Conservation (phyloP, 345 rosid species). For the Lepidium aucheri region DNA sequence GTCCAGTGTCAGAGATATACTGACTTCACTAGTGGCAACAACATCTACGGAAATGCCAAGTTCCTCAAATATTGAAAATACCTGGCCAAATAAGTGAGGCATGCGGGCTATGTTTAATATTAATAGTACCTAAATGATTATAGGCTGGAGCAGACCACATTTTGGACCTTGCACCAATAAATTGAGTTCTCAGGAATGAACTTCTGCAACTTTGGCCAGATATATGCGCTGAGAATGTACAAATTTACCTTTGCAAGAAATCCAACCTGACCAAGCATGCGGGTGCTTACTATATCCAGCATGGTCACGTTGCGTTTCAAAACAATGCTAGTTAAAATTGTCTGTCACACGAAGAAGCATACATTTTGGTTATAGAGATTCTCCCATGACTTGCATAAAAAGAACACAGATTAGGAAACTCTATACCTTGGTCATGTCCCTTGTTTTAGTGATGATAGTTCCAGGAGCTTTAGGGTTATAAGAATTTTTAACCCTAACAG, state of each 20-base stretch:
- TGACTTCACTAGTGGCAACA: conserved; percentile 99
- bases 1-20: conserved; percentile 92
- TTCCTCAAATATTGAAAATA: conserved; percentile 92
- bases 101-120: not conserved
- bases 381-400: not conserved
- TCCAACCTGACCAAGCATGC: conserved; percentile 98
- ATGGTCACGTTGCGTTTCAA: conserved; percentile 94
- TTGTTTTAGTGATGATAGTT: conserved; percentile 75
- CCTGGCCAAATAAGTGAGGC: conserved; percentile 36
- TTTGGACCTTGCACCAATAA: not conserved
- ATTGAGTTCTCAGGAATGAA: not conserved
- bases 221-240: not conserved
- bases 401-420: not conserved
- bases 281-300: conserved; percentile 96
- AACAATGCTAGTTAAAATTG: conserved; percentile 95
- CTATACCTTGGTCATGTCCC: conserved; percentile 93
- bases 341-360: conserved; percentile 41
- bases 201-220: not conserved
- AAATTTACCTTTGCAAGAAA: conserved; percentile 84
- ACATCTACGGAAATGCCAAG: conserved; percentile 97
- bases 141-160: not conserved
- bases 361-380: not conserved
- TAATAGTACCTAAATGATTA: not conserved
- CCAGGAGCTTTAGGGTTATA: conserved; percentile 96
- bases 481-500: conserved; percentile 98